Evolutionary conservation across 202 grass and related monocot genomes (phyloP).

Genomic region (Miscanthus sacchariflorus): DNA sequence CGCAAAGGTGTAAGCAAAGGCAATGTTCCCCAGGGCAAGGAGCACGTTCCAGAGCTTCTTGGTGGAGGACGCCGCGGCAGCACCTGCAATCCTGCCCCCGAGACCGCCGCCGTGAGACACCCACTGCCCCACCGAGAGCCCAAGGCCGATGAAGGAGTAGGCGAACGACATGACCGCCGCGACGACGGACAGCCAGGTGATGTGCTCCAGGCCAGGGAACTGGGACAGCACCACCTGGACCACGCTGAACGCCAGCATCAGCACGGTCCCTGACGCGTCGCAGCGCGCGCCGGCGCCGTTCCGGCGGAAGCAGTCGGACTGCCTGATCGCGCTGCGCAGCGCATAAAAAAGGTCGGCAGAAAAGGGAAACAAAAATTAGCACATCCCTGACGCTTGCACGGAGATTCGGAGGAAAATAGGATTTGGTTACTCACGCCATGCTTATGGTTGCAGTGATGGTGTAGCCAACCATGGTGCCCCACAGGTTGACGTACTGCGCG

Average conservation of each 20-base stretch:
- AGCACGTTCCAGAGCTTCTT: slow-evolving; percentile 79
- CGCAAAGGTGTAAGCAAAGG: slow-evolving; percentile 93
- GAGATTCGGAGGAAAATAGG: neutral
- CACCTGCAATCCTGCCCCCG: slow-evolving; percentile 53
- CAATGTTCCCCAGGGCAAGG: slow-evolving; percentile 91
- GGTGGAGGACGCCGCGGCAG: slow-evolving; percentile 38
- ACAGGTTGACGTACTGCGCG: slow-evolving; percentile 87
- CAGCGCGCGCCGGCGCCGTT: slow-evolving; percentile 57
- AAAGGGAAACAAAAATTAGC: slow-evolving; percentile 5
- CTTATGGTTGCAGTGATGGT: slow-evolving; percentile 91
- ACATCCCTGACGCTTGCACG: neutral
- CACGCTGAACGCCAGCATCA: slow-evolving; percentile 72
- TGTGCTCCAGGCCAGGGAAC: slow-evolving; percentile 84
- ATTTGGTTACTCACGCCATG: slow-evolving; percentile 71
- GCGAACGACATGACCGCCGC: slow-evolving; percentile 89
- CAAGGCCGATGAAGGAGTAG: slow-evolving; percentile 83
- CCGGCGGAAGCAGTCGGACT: slow-evolving; percentile 61
- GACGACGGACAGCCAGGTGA: slow-evolving; percentile 84
- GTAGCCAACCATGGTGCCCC: slow-evolving; percentile 92
- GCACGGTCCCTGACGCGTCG: slow-evolving; percentile 55
- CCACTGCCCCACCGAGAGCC: slow-evolving; percentile 63
- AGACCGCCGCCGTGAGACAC: slow-evolving; percentile 54
- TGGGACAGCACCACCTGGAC: slow-evolving; percentile 83
- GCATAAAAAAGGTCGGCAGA: no score
- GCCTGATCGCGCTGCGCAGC: slow-evolving; percentile 63